phyloP scores from a whole-genome alignment of 1,139 yeast species.

The Suhomyces guaymorum region DNA sequence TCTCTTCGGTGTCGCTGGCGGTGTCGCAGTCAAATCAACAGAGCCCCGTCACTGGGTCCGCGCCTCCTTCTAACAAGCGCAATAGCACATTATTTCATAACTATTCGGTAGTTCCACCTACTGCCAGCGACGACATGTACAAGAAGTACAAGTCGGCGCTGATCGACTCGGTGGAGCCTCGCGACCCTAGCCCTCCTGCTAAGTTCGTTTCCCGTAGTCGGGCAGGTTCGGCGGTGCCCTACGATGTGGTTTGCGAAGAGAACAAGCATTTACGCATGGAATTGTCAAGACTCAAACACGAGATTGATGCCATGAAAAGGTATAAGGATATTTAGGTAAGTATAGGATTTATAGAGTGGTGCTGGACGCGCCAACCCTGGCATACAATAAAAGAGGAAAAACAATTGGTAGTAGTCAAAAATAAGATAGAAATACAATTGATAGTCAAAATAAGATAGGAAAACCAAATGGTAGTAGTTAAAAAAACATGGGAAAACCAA shows the following conservation, averaged over 20 bases:
- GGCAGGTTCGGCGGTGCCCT: constrained; percentile 14
- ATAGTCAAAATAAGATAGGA: no score
- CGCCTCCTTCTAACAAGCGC: constrained; percentile 13
- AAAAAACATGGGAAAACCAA: no score
- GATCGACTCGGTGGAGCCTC: constrained; percentile 8
- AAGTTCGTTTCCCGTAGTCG: constrained; percentile 14
- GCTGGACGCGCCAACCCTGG: no score
- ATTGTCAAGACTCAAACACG: constrained; percentile 16
- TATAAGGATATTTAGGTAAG: background rate
- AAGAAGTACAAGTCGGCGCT: constrained; percentile 11
- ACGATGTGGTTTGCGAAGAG: constrained; percentile 17
- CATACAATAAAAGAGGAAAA: no score
- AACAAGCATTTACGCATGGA: constrained; percentile 18
- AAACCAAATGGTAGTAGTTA: no score
- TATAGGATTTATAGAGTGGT: no score
- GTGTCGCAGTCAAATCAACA: constrained; percentile 10
- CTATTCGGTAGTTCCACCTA: constrained; percentile 12
- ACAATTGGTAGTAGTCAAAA: no score
- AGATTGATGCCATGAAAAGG: constrained; percentile 10
- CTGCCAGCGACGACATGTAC: constrained; percentile 13
- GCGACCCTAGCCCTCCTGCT: constrained; percentile 16
- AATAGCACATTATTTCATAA: constrained; percentile 15
- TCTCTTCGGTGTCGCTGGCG: constrained; percentile 14
- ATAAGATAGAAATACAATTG: no score
- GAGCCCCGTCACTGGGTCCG: background rate